Conservation (phyloP, 1,139 yeast genomes). For the Diutina catenulata region DNA sequence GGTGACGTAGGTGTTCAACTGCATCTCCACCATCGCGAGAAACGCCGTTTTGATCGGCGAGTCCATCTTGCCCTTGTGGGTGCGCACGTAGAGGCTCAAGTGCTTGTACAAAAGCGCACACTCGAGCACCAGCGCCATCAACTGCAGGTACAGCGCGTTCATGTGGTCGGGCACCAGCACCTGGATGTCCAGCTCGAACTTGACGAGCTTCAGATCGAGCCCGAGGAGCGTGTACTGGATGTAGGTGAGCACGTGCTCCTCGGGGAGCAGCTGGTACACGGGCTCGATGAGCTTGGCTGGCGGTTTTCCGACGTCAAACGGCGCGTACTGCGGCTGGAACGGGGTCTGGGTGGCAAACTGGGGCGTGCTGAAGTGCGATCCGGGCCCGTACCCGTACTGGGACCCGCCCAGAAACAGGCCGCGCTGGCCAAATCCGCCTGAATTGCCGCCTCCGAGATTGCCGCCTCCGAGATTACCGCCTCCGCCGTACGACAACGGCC, state of each 20-base stretch:
- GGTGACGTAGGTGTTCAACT: slow-evolving; percentile 42
- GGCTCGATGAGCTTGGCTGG: slow-evolving; percentile 15
- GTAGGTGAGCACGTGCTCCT: slow-evolving; percentile 41
- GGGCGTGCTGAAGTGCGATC: too few species aligned
- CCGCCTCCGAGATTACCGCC: too few species aligned
- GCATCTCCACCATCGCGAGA: slow-evolving; percentile 40
- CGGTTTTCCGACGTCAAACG: not conserved
- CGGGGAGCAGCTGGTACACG: slow-evolving; percentile 27
- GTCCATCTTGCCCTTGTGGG: slow-evolving; percentile 14
- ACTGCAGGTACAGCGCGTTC: slow-evolving; percentile 45
- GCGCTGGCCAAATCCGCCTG: too few species aligned
- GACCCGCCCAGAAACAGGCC: too few species aligned
- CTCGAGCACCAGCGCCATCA: slow-evolving; percentile 52
- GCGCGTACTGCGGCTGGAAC: too few species aligned
- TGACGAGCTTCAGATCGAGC: slow-evolving; percentile 42
- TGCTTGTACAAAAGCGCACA: slow-evolving; percentile 57
- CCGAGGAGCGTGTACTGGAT: slow-evolving; percentile 65
- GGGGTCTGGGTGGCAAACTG: too few species aligned
- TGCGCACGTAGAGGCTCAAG: slow-evolving; percentile 23
- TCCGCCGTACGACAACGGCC: too few species aligned
- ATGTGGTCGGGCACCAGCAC: slow-evolving; percentile 39
- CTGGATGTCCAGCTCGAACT: slow-evolving; percentile 33
- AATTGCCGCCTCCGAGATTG: too few species aligned
- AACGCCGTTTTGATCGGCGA: slow-evolving; percentile 60
- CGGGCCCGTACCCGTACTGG: too few species aligned